Evolutionary conservation across 139 green algal genomes (phyloP).

Genomic region (Chlorella sp.): DNA sequence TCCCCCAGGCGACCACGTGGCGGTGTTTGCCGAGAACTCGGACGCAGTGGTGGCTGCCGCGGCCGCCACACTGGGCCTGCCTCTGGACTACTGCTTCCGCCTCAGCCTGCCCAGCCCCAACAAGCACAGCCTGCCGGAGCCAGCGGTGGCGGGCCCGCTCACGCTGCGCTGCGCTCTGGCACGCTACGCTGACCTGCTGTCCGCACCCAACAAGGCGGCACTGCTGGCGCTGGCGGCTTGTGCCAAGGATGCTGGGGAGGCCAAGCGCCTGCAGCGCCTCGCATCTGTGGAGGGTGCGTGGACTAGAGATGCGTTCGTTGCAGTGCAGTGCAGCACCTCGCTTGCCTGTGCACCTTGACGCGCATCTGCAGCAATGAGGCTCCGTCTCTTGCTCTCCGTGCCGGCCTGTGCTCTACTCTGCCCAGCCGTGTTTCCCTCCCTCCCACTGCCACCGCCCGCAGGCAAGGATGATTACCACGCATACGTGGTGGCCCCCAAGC

Average conservation of each 20-base stretch:
- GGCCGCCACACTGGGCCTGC: constrained; percentile 67
- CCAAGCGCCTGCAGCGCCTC: constrained; percentile 68
- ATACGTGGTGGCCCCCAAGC: constrained; percentile 59
- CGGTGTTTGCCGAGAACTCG: constrained; percentile 85
- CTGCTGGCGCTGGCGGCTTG: constrained; percentile 81
- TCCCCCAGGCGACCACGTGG: constrained; percentile 91
- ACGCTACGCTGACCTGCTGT: constrained; percentile 85
- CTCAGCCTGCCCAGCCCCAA: constrained; percentile 48
- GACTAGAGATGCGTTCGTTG: not conserved
- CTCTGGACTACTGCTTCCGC: constrained; percentile 34
- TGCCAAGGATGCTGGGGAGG: constrained; percentile 64
- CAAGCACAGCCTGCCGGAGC: constrained; percentile 17
- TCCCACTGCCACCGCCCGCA: not conserved
- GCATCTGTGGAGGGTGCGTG: constrained; percentile 60
- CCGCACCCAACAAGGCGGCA: constrained; percentile 75
- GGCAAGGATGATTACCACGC: constrained; percentile 74
- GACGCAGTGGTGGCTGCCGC: constrained; percentile 70
- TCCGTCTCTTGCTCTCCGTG: not conserved
- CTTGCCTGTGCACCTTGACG: too few species aligned
- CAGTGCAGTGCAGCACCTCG: too few species aligned
- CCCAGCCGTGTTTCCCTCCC: not conserved
- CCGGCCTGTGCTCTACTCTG: too few species aligned
- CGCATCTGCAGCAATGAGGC: too few species aligned
- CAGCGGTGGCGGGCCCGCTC: constrained; percentile 54
- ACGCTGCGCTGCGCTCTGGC: constrained; percentile 76